Base-by-base conservation (phyloP, 148 eudicot species). In the Diospyros lotus region DNA sequence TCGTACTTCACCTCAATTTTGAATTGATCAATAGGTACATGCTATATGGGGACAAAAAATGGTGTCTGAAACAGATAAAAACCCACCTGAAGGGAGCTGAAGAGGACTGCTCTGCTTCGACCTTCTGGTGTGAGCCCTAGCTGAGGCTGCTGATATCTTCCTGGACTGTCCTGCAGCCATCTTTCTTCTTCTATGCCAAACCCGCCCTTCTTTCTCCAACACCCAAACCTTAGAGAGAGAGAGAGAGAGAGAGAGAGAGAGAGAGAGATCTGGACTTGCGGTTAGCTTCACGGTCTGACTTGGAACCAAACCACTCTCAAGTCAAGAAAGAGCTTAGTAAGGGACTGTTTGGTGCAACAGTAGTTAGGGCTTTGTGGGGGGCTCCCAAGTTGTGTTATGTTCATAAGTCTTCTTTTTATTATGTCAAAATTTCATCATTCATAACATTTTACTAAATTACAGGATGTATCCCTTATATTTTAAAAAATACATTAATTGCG, bases 41-140 rank as follows among this genome's bases (percentile, higher is more conserved):
- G 5, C 7, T 3, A 28, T 9, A 45, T 10, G 14, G 11, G 40
- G 15, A 5, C 17, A 1, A 66, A 17, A 14, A 13, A 54, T 55
- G 9, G 3, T 12, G 43, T 6, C 2, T 51, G 14, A 53, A 42
- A 42, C 53, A 4, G 42, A 71, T 13, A 62, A 58, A 66, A 66
- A 62, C 64, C 28, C 52, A 84, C 86, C 80, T 58, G 75, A 66
- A 68, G 87, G 79, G 56, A 81, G 73, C 5, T 76, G 83, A n/a
- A 81, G 74, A 15, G 84, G 74, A 64, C 76, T 65, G 41, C 72
- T 79, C 11, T 81, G 88, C 70, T 68, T 82, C 2, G 86, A 38
- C 71, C 81, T 86, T 63, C 95, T 75, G 44, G 92, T 88, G 77
- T 90, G 95, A 58, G 86, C 69, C 76, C 95, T 90, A 2, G 92